Percentiles rank a stretch among this genome's conserved stretches.
Evolutionary conservation across 2,329 filamentous ascomycete species (phyloP).

Genomic region (Aureobasidium sp.): DNA sequence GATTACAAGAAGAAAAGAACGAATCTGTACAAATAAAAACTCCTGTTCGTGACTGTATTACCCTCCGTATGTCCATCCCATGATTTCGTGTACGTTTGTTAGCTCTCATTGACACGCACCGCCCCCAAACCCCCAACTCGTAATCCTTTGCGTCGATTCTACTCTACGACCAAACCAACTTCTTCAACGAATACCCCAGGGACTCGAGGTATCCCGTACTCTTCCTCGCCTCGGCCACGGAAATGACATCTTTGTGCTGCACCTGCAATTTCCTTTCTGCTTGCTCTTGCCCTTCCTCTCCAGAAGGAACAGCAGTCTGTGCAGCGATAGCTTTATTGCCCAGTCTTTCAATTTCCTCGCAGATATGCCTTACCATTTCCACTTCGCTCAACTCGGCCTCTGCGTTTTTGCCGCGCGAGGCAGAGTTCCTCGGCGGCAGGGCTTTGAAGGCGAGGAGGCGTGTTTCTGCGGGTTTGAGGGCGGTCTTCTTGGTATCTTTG

Average conservation of each 20-base stretch:
- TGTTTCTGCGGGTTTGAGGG: conserved; percentile 12
- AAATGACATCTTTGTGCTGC: conserved; percentile 65
- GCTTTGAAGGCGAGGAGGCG: conserved; percentile 49
- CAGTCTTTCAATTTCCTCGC: conserved; percentile 65
- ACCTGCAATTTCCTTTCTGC: conserved; percentile 28
- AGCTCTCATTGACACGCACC: no score
- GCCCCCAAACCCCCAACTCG: no score
- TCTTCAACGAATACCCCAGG: conserved; percentile 83
- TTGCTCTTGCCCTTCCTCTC: conserved; percentile 14
- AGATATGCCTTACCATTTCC: conserved; percentile 56
- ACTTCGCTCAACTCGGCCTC: conserved; percentile 34
- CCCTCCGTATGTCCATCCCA: no score
- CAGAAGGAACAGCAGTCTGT: conserved; percentile 16
- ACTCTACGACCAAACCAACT: conserved; percentile 67
- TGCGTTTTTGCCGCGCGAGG: conserved; percentile 19
- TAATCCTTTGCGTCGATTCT: no score
- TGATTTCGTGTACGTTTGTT: no score
- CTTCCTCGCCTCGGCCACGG: conserved; percentile 72
- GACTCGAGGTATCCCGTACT: conserved; percentile 81
- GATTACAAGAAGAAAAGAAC: no score
- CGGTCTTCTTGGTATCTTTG: conserved; percentile 27
- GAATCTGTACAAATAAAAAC: no score
- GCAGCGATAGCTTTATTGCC: conserved; percentile 30
- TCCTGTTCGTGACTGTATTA: no score
- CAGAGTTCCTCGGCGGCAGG: conserved; percentile 39